phyloP scores from a whole-genome alignment of 129 eudicot species.

The Artemisia annua region DNA sequence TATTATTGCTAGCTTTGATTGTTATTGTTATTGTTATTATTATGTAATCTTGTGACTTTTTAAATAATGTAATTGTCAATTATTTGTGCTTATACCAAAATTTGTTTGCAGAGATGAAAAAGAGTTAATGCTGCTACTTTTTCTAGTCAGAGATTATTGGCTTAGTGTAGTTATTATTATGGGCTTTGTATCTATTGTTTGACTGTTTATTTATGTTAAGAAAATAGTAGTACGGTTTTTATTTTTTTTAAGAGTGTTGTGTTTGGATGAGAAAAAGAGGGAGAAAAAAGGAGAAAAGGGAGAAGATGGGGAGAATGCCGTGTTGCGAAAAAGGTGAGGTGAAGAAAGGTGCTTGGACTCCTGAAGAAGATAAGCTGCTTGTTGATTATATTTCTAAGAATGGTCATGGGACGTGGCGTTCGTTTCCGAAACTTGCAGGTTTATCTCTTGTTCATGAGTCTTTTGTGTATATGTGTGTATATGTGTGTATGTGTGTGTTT shows the following conservation, averaged over 20 bases:
- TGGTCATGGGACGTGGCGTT: constrained; percentile 82
- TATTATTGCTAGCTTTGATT: constrained; percentile 22
- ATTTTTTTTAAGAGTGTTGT: background rate
- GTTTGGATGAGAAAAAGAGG: constrained; percentile 34
- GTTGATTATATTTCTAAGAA: constrained; percentile 62
- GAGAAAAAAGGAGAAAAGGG: constrained; percentile 22
- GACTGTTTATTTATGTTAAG: constrained; percentile 12
- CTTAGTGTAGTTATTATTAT: constrained; percentile 12
- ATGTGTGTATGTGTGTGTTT: background rate
- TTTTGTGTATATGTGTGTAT: background rate
- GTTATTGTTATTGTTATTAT: background rate
- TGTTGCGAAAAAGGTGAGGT: constrained; percentile 53
- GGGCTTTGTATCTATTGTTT: constrained; percentile 27
- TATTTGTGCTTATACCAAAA: constrained; percentile 20
- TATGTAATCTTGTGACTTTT: background rate
- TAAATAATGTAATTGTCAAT: constrained; percentile 19
- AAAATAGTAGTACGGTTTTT: background rate
- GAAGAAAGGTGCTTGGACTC: constrained; percentile 84
- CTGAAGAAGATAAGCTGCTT: constrained; percentile 81
- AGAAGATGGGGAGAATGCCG: constrained; percentile 50
- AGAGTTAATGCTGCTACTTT: constrained; percentile 16
- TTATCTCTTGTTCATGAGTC: background rate
- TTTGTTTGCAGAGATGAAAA: constrained; percentile 25
- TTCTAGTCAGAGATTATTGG: constrained; percentile 31
- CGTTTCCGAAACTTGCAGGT: constrained; percentile 88